phyloP scores from a whole-genome alignment of 768 basidiomycete species.

The Peribolospora baueri region DNA sequence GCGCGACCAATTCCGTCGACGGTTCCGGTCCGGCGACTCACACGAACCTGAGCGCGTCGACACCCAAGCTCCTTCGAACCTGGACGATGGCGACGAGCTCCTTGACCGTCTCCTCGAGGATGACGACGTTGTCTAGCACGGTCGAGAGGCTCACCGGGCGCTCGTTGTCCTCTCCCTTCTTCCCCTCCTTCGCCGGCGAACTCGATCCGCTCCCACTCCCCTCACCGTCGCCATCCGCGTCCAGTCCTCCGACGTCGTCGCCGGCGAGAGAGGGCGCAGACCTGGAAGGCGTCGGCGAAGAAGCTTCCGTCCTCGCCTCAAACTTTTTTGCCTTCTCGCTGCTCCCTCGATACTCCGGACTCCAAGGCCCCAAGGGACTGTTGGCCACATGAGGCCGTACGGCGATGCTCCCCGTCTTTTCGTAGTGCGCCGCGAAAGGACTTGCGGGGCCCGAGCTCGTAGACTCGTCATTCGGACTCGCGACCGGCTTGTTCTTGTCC shows the following conservation, averaged over 20 bases:
- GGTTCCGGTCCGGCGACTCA: background rate
- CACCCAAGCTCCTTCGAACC: slow-evolving; percentile 56
- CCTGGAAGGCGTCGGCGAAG: background rate
- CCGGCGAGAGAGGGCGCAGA: background rate
- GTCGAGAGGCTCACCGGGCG: slow-evolving; percentile 47
- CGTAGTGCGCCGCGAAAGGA: slow-evolving; percentile 68
- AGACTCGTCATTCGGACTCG: background rate
- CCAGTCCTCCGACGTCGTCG: background rate
- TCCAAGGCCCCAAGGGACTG: background rate
- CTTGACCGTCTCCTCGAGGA: slow-evolving; percentile 84
- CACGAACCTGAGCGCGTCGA: slow-evolving; percentile 27
- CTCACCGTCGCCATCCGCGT: background rate
- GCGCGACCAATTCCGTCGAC: no score
- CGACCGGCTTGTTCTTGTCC: background rate
- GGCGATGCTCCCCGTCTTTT: slow-evolving; percentile 41
- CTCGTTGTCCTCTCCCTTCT: slow-evolving; percentile 12
- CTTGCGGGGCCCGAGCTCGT: slow-evolving; percentile 24
- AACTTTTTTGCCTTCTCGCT: background rate
- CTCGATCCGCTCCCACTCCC: background rate
- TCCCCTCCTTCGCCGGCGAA: slow-evolving; percentile 15
- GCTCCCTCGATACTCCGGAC: slow-evolving; percentile 8
- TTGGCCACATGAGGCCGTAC: slow-evolving; percentile 43
- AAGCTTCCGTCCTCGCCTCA: background rate
- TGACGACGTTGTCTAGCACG: slow-evolving; percentile 76
- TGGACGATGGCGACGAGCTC: slow-evolving; percentile 68